Base-by-base conservation (phyloP, 2,329 filamentous ascomycete species). In the Claviceps sp. region DNA sequence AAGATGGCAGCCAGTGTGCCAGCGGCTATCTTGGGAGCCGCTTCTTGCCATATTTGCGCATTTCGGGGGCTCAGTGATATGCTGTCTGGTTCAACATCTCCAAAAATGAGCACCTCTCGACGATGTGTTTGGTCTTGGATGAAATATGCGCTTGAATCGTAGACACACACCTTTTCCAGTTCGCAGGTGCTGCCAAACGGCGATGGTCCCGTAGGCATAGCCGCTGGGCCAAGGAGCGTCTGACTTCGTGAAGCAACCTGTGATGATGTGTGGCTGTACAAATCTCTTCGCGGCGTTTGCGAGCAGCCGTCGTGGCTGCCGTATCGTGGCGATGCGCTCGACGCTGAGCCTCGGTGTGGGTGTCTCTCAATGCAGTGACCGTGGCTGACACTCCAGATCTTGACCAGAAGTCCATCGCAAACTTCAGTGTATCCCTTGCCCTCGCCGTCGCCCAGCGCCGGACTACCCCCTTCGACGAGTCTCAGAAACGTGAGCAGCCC, bases 131-230 rank as follows among this genome's bases (percentile, higher is more conserved):
- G 73, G 54, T 93, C 86, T 39, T 88, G 85, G 57, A 98, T 86
- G 66, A 98, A 97, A 67, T 90, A 97, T 0, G 88, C 91, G 17
- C 89, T 93, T 56, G 88, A 95, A 64, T 96, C 88, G 54, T 88
- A 85, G 1, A 89, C 85, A 59, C 84, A 89, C 37, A 76, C 62
- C 17, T 68, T 71, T 52, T 81, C 76, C 49, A 64, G 66, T 5
- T 68, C 65, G n/a, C 16, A n/a, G 66, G 63, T 60, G 43, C 49
- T 50, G 37, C 53, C 55, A 26, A 54, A 53, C 6, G 63, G 60
- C 1, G 61, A 59, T 1, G 61, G 57, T 1, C 53, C 52, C 13
- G 59, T 57, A 6, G 57, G 58, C 43, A 66, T 59, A 0, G 57
- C 56, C 20, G 60, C 59, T 13, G 68, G 65, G 46, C 62, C 61